Percentiles rank a stretch among this genome's conserved stretches.
phyloP scores from a whole-genome alignment of 306 rosid genomes.

The Cucurbita argyrosperma region DNA sequence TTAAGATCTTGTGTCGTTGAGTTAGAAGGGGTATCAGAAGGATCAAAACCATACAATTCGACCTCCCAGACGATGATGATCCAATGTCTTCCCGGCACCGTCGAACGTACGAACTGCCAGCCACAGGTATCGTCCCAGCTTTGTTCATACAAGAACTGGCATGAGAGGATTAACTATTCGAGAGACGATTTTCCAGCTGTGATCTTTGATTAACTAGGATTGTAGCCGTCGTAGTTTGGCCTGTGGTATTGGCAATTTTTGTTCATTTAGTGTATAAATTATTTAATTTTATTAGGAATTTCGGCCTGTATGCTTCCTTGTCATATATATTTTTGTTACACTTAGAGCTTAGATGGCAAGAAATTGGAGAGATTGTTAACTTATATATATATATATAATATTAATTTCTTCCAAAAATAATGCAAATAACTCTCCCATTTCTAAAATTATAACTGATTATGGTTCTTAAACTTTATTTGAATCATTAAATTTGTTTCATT shows the following conservation, averaged over 20 bases:
- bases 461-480: too few species aligned
- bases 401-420: too few species aligned
- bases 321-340: not conserved
- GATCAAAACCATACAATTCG: not conserved
- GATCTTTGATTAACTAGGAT: not conserved
- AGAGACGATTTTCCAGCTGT: not conserved
- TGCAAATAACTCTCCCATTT: too few species aligned
- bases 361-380: not conserved
- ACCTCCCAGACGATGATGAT: not conserved
- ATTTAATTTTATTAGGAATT: not conserved
- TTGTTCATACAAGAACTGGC: not conserved
- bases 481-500: too few species aligned
- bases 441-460: too few species aligned
- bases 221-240: not conserved
- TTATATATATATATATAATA: too few species aligned
- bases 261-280: not conserved
- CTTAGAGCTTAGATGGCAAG: not conserved
- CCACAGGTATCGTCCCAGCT: not conserved
- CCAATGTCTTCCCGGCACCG: not conserved
- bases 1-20: not conserved
- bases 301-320: not conserved
- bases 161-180: not conserved
- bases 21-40: not conserved
- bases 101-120: not conserved
- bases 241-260: not conserved